A percentile compares a stretch with the other conserved stretches of the same genome.
Evolutionary conservation across 306 rosid genomes (phyloP).

Genomic region (Clitoria ternatea): DNA sequence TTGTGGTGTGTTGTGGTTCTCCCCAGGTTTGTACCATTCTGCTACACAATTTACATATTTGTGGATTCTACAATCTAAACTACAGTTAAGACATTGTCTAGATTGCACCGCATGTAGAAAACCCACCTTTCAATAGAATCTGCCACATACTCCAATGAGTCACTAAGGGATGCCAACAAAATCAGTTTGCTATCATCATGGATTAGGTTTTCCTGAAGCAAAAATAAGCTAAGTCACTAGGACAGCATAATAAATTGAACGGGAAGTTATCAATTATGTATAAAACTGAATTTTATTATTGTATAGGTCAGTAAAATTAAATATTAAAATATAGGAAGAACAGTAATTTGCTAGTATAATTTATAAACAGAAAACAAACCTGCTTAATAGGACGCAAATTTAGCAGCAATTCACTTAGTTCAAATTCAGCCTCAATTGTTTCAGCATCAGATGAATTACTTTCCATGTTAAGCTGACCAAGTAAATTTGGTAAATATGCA

Average conservation of each 20-base stretch:
- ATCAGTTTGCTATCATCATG: conserved; percentile 95
- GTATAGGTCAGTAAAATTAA: not conserved
- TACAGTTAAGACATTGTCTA: conserved; percentile 13
- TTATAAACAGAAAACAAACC: conserved; percentile 46
- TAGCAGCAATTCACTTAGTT: conserved; percentile 65
- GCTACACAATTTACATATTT: not conserved
- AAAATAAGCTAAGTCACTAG: conserved; percentile 12
- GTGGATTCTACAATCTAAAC: not conserved
- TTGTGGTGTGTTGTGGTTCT: no score
- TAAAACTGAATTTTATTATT: no score
- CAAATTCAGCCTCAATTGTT: conserved; percentile 69
- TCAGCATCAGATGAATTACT: conserved; percentile 65
- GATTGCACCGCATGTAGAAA: conserved; percentile 25
- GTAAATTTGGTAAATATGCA: conserved; percentile 62
- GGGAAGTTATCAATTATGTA: no score
- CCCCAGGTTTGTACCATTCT: no score
- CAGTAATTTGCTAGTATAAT: not conserved
- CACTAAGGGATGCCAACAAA: conserved; percentile 96
- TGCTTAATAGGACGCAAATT: conserved; percentile 88
- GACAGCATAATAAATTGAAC: conserved; percentile 17
- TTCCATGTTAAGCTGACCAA: conserved; percentile 47
- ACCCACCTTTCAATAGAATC: conserved; percentile 91
- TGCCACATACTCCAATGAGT: conserved; percentile 95
- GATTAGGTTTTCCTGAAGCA: conserved; percentile 82
- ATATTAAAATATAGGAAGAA: not conserved